Base-by-base conservation (phyloP, 148 eudicot genomes). In the Selenicereus undatus region DNA sequence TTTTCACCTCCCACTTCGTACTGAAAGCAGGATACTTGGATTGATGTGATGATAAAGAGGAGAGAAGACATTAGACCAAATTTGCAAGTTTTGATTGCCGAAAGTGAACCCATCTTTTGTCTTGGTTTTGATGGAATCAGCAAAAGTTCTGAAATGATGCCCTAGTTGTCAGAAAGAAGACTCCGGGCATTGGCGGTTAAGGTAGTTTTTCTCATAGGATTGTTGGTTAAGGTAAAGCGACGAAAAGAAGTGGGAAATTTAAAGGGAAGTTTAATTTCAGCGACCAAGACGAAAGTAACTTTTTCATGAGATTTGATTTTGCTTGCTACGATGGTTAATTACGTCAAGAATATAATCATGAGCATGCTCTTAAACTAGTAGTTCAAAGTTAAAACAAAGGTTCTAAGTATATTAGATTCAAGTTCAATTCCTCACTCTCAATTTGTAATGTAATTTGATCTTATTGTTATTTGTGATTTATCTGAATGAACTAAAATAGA, bases 1-100 rank as follows among this genome's bases (percentile, higher is more conserved):
- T 43, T 76, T 0, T 85, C 77, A 17, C 87, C 90, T 5, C 93
- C 94, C 0, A 91, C 93, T 54, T 86, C 76, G 7, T 87, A 87
- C 80, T 86, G 88, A 76, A 76, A 85, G 45, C 86, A 83, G 4
- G 87, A 90, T 27, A 82, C 92, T 4, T 27, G 76, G 43, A 70
- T 22, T 16, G 32, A 10, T 29, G 68, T 32, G 76, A 64, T 79
- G 76, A 81, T 8, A 36, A 81, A 73, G 2, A 84, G 43, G 24
- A 88, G 48, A 30, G 80, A 45, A 2, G 56, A 75, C 32, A 84
- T 58, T 26, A 86, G 29, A 62, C 71, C 50, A 32, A 54, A 74
- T 30, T 74, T 81, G 76, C 72, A 60, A 42, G 68, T 5, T 79
- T 81, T 88, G 79, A 66, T 74, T 76, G 78, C 74, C 60, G 82